phyloP scores from a whole-genome alignment of 495 filamentous ascomycete species.

The Talaromyces thailandensis region DNA sequence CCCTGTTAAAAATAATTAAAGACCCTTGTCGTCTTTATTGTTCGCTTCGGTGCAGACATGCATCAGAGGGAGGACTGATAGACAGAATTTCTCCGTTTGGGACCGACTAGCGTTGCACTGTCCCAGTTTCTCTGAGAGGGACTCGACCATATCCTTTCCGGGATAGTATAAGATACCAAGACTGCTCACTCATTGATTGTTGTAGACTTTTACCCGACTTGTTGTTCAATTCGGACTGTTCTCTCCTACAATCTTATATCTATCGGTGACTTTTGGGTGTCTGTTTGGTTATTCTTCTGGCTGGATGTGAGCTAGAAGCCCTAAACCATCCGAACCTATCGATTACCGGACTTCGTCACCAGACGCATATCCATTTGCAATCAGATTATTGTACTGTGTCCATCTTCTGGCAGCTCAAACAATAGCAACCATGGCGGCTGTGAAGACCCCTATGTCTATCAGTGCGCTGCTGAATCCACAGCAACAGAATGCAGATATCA shows the following conservation, averaged over 20 bases:
- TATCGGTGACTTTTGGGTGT: neutral
- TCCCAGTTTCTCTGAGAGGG: neutral
- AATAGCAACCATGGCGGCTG: constrained; percentile 2
- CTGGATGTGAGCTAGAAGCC: neutral
- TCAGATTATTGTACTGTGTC: neutral
- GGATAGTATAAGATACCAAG: constrained; percentile 1
- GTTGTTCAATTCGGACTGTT: neutral
- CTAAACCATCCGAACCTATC: neutral
- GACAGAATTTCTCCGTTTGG: neutral
- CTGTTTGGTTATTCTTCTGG: neutral
- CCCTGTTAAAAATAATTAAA: constrained; percentile 2
- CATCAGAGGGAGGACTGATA: neutral
- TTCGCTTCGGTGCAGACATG: neutral
- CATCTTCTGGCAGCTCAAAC: neutral
- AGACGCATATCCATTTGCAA: neutral
- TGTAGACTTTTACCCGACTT: neutral
- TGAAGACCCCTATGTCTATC: constrained; percentile 7
- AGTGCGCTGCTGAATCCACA: constrained; percentile 7
- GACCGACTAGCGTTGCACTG: neutral
- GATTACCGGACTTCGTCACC: neutral
- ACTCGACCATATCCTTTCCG: constrained; percentile 1
- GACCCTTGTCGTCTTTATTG: constrained; percentile 1
- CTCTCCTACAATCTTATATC: neutral
- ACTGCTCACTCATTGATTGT: neutral
- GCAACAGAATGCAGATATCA: constrained; percentile 1